Percentiles rank a stretch among this genome's conserved stretches.
Conservation (phyloP, 257 asterid genomes). For the Solanum pinnatisectum region DNA sequence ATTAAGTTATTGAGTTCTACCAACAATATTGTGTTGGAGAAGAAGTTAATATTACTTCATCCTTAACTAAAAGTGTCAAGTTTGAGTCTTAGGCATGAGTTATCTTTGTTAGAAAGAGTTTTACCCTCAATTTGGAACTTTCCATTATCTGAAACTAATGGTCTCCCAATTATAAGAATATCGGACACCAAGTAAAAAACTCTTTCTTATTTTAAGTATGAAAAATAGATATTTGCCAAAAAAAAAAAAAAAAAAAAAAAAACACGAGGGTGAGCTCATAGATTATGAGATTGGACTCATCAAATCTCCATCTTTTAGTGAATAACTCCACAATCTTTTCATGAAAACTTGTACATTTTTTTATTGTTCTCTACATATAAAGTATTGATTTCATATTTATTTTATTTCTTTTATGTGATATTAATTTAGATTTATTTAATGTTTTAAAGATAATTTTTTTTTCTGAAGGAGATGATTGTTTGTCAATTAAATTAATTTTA, state of each 20-base stretch:
- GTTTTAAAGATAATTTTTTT: accelerated
- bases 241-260: no score
- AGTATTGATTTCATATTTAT: no score
- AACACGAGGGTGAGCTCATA: no score
- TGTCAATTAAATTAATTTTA: not conserved
- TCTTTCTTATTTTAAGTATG: no score
- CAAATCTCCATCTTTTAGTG: no score
- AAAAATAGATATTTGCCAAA: no score
- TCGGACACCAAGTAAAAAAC: no score
- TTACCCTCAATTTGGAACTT: not conserved
- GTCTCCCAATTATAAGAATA: not conserved
- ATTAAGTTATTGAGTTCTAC: not conserved
- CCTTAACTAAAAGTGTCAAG: not conserved
- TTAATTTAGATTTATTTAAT: no score
- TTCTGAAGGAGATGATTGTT: no score
- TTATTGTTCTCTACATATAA: not conserved
- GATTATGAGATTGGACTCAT: not conserved
- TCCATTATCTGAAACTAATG: not conserved
- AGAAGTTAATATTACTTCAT: not conserved
- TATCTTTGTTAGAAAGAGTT: not conserved
- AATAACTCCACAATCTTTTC: not conserved
- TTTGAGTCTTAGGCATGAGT: not conserved
- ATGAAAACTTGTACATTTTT: no score
- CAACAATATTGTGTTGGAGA: no score
- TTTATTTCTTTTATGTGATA: no score